phyloP scores from a whole-genome alignment of 805 yeast genomes.

The Tetrapisispora iriomotensis region DNA sequence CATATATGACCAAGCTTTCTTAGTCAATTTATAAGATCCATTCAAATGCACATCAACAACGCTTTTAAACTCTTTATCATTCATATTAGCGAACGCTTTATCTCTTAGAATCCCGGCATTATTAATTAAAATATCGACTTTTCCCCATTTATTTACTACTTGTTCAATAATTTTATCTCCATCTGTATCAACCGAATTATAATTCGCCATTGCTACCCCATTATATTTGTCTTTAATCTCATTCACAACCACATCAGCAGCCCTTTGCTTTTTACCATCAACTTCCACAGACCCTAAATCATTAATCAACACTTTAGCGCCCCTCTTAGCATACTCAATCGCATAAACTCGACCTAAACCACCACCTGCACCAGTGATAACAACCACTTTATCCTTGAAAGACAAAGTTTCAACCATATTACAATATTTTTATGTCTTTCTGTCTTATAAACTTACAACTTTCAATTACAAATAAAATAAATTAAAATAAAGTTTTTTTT shows the following conservation, averaged over 20 bases:
- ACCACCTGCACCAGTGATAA: constrained; percentile 96
- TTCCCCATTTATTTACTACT: constrained; percentile 78
- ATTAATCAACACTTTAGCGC: constrained; percentile 92
- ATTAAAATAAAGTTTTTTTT: too few relatives aligned
- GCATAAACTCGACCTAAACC: constrained; percentile 90
- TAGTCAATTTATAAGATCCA: constrained; percentile 78
- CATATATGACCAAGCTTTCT: constrained; percentile 89
- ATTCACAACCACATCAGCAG: constrained; percentile 83
- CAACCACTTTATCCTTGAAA: constrained; percentile 78
- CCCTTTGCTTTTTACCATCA: constrained; percentile 50
- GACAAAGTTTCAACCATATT: constrained; percentile 22
- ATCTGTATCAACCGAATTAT: constrained; percentile 74
- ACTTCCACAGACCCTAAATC: constrained; percentile 51
- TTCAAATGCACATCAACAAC: constrained; percentile 82
- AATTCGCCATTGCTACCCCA: constrained; percentile 87
- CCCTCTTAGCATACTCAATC: constrained; percentile 74
- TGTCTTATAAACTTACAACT: too few relatives aligned
- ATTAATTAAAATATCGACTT: constrained; percentile 80
- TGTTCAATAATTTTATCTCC: constrained; percentile 80
- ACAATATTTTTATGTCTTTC: background rate
- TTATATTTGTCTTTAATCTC: constrained; percentile 61
- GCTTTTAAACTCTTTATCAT: constrained; percentile 63
- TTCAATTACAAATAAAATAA: too few relatives aligned
- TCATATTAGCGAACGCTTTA: constrained; percentile 77
- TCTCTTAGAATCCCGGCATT: constrained; percentile 95